Conservation (phyloP, 2,329 filamentous ascomycete genomes). For the Aspergillus japonicus region DNA sequence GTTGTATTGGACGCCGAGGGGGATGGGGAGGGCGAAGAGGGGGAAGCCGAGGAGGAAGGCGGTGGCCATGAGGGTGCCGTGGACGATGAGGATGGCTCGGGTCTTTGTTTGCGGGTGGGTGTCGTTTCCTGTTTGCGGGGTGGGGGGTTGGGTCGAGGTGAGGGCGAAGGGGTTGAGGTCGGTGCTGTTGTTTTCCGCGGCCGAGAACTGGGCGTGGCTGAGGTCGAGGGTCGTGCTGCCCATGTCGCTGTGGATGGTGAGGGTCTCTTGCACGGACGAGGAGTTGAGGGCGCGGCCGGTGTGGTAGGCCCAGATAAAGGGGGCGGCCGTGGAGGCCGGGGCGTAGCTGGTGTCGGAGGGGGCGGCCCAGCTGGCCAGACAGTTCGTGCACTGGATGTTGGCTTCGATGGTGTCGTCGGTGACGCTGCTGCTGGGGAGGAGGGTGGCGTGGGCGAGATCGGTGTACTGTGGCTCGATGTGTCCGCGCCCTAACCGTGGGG, state of each 20-base stretch:
- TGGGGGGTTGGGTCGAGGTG: neutral
- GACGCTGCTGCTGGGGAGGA: constrained; percentile 62
- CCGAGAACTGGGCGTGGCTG: neutral
- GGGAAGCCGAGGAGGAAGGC: constrained; percentile 28
- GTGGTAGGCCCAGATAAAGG: constrained; percentile 33
- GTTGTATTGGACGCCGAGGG: neutral
- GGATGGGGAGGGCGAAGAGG: constrained; percentile 17
- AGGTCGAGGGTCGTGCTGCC: constrained; percentile 18
- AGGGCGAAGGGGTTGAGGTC: neutral
- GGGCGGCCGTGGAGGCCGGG: constrained; percentile 17
- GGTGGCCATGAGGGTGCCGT: constrained; percentile 28
- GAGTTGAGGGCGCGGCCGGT: constrained; percentile 25
- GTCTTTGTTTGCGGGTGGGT: too few species aligned
- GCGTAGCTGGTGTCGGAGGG: constrained; percentile 15
- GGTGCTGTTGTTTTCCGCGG: neutral
- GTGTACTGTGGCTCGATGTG: constrained; percentile 52
- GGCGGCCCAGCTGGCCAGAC: constrained; percentile 22
- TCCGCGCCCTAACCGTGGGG: constrained; percentile 52
- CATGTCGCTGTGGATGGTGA: constrained; percentile 26
- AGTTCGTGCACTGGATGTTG: constrained; percentile 50
- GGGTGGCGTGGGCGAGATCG: constrained; percentile 47
- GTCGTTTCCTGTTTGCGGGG: neutral
- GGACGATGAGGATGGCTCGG: constrained; percentile 13
- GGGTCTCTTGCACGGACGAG: constrained; percentile 13
- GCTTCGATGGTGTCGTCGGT: constrained; percentile 55